A percentile compares a stretch with the other conserved stretches of the same genome.
Conservation (phyloP, 2,329 filamentous ascomycete genomes). For the Stemphylium vesicarium region DNA sequence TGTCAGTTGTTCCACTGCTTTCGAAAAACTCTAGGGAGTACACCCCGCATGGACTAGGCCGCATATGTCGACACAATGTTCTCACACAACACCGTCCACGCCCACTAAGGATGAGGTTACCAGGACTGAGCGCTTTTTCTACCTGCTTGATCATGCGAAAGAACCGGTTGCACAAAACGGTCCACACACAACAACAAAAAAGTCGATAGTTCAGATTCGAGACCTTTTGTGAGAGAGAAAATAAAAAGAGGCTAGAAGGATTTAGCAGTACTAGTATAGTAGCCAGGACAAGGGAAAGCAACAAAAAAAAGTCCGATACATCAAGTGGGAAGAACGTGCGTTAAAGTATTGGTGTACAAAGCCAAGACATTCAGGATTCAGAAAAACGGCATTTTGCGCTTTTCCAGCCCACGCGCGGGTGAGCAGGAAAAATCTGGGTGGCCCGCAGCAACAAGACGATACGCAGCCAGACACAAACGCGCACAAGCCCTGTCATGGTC, state of each 20-base stretch:
- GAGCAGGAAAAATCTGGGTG: background rate
- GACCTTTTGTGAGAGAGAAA: slow-evolving; percentile 1
- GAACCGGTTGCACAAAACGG: slow-evolving; percentile 12
- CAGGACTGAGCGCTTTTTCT: slow-evolving; percentile 12
- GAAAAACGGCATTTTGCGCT: background rate
- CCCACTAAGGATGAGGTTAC: background rate
- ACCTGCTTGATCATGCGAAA: slow-evolving; percentile 16
- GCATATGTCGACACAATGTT: background rate
- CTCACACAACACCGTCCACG: background rate
- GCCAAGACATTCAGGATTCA: slow-evolving; percentile 24
- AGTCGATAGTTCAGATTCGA: background rate
- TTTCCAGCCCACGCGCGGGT: background rate
- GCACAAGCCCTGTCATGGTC: slow-evolving; percentile 10
- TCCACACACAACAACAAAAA: slow-evolving; percentile 10
- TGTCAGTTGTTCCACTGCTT: too few relatives aligned
- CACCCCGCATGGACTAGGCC: background rate
- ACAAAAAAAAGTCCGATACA: slow-evolving; percentile 12
- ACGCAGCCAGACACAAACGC: background rate
- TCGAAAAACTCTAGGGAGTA: background rate
- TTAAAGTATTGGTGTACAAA: slow-evolving; percentile 40
- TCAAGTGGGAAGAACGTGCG: slow-evolving; percentile 37
- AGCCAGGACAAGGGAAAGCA: slow-evolving; percentile 11
- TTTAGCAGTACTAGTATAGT: background rate
- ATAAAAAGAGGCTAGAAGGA: slow-evolving; percentile 9
- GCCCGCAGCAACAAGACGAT: background rate